Conservation (phyloP, 73 alveolate genomes). For the Tetrahymena malaccensis region DNA sequence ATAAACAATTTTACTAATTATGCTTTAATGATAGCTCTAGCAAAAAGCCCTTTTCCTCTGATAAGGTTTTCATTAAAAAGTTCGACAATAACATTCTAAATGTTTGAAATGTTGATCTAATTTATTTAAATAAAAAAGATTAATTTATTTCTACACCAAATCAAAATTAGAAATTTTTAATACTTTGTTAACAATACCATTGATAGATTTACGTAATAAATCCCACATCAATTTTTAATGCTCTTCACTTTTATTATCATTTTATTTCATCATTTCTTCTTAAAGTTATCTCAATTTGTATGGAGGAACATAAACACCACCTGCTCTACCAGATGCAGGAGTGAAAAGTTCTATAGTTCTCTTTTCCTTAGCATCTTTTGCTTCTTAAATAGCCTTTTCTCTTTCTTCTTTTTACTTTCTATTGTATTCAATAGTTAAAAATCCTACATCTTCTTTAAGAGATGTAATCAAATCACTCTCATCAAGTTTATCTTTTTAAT, state of each 20-base stretch:
- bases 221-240: constrained; percentile 99
- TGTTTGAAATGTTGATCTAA: constrained; percentile 67
- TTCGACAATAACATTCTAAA: constrained; percentile 84
- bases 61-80: constrained; percentile 97
- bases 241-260: constrained; percentile 85
- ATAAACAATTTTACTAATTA: constrained; percentile 43
- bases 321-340: constrained; percentile 41
- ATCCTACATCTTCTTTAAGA: background rate
- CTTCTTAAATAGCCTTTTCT: background rate
- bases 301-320: constrained; percentile 96
- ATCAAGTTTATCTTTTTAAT: background rate
- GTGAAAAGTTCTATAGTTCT: background rate
- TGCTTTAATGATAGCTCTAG: constrained; percentile 89
- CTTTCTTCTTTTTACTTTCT: background rate
- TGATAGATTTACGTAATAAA: constrained; percentile 89
- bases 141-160: no score
- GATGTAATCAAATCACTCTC: background rate
- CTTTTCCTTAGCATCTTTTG: background rate
- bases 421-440: background rate
- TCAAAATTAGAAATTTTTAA: background rate
- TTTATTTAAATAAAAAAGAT: background rate
- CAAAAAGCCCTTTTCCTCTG: constrained; percentile 97
- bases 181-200: constrained; percentile 94
- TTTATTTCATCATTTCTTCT: constrained; percentile 79
- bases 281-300: constrained; percentile 68